Conservation (phyloP, 805 yeast species). For the Candida succiphila region DNA sequence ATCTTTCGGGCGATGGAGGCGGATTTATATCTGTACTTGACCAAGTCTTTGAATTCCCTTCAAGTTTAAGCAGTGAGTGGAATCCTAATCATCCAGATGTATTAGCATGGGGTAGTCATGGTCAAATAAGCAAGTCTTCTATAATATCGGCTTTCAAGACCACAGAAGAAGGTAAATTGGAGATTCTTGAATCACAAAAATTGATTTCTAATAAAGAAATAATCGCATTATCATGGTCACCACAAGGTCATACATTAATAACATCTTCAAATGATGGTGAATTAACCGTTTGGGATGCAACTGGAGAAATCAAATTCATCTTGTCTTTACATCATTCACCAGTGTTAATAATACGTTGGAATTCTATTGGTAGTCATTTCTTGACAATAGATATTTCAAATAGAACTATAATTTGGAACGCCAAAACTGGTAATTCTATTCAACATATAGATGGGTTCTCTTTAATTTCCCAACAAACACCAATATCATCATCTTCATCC, state of each 20-base stretch:
- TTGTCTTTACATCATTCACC: constrained; percentile 45
- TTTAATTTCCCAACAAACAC: constrained; percentile 1
- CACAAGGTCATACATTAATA: constrained; percentile 48
- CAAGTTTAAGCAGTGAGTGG: constrained; percentile 42
- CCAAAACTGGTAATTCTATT: constrained; percentile 37
- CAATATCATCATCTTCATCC: neutral
- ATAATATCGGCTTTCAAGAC: constrained; percentile 14
- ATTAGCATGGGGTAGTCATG: constrained; percentile 44
- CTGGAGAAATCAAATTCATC: constrained; percentile 54
- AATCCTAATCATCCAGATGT: constrained; percentile 36
- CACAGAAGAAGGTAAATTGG: constrained; percentile 5
- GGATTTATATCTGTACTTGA: constrained; percentile 27
- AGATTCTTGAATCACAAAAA: constrained; percentile 5
- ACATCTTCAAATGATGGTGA: constrained; percentile 68
- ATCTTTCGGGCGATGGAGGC: no score
- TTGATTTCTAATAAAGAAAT: constrained; percentile 16
- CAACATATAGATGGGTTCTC: constrained; percentile 31
- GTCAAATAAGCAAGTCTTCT: constrained; percentile 12
- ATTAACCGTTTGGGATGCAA: constrained; percentile 66
- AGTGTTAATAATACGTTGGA: constrained; percentile 53
- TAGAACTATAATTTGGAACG: constrained; percentile 57
- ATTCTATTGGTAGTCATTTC: constrained; percentile 38
- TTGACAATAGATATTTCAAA: constrained; percentile 51
- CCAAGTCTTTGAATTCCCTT: constrained; percentile 25
- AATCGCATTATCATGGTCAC: constrained; percentile 47